Base-by-base conservation (phyloP, 805 yeast species). In the Saturnispora sanitii region DNA sequence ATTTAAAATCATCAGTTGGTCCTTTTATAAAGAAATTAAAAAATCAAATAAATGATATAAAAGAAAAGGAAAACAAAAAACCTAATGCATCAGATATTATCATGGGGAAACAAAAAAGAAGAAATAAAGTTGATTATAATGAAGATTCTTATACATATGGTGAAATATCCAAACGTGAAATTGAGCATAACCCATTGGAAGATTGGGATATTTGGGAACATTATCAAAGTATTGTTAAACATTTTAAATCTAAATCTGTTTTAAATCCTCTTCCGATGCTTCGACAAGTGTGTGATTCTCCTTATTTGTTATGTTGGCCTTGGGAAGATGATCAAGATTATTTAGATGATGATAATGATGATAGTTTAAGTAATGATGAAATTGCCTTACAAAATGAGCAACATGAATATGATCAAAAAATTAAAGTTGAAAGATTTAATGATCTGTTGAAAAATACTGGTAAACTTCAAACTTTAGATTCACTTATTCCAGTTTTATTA, bases 211-310 rank as follows among this genome's bases (percentile, higher is more conserved):
- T 40, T 18, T 40, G 33, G 16, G 37, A 36, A 20, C 33, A 34
- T 33, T 40, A 40, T 34, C 18, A 34, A 9, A 23, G 22, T 9
- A n/a, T 40, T 7, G 21, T 22, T 15, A 40, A 28, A 30, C 71
- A 71, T 44, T 56, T 79, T 5, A 63, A 64, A 16, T 60, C 64
- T 28, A 79, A 79, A 49, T 68, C 67, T 37, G 62, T 84, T 40
- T 79, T 73, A 47, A 85, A 84, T 51, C 51, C 76, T 50, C 67
- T 82, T 63, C 85, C 88, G 85, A 96, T 88, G 58, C 66, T 88
- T 38, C 68, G 98, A 33, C 75, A 79, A 44, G 73, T 85, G 7
- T 87, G 96, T 49, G 80, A 86, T 53, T 81, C 96, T 0, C 95
- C 96, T 0, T 82, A 81, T 53, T 57, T 83, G 33, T 85, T 82